Percentiles rank a stretch among this genome's conserved stretches.
phyloP scores from a whole-genome alignment of 495 filamentous ascomycete species.

The Annulohypoxylon nitens region DNA sequence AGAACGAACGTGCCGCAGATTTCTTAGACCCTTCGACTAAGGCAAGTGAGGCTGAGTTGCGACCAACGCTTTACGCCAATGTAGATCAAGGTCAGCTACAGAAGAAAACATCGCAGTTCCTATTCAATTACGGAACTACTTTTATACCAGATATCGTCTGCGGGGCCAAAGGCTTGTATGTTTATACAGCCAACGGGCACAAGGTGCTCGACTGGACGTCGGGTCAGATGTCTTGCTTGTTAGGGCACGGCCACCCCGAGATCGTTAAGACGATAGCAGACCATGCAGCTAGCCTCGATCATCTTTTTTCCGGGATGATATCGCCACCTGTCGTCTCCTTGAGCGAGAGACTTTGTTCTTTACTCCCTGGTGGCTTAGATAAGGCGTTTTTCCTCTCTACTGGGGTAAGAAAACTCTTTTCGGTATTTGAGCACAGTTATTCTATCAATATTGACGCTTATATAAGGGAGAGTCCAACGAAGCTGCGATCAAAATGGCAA shows the following conservation, averaged over 20 bases:
- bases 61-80: conserved; percentile 12
- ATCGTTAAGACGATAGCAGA: conserved; percentile 63
- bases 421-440: neutral
- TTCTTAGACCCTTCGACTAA: neutral
- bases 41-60: neutral
- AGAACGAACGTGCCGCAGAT: neutral
- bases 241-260: conserved; percentile 70
- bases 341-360: conserved; percentile 58
- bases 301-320: conserved; percentile 68
- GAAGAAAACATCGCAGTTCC: conserved; percentile 40
- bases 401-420: conserved; percentile 42
- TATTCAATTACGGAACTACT: conserved; percentile 48
- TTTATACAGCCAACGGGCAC: conserved; percentile 49
- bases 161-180: conserved; percentile 42
- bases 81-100: conserved; percentile 30
- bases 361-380: conserved; percentile 62
- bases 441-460: neutral
- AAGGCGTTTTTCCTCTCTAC: conserved; percentile 69
- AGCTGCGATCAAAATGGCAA: conserved; percentile 69
- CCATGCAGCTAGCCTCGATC: conserved; percentile 62
- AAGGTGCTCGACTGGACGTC: conserved; percentile 68
- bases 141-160: conserved; percentile 47
- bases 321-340: conserved; percentile 64
- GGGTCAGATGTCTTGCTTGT: conserved; percentile 68
- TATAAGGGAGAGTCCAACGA: conserved; percentile 64